These are phyloP conservation scores for Austropuccinia psidii DNA, from an alignment of 1,284 basidiomycete genomes.

Conservation along the genomic window DNA sequence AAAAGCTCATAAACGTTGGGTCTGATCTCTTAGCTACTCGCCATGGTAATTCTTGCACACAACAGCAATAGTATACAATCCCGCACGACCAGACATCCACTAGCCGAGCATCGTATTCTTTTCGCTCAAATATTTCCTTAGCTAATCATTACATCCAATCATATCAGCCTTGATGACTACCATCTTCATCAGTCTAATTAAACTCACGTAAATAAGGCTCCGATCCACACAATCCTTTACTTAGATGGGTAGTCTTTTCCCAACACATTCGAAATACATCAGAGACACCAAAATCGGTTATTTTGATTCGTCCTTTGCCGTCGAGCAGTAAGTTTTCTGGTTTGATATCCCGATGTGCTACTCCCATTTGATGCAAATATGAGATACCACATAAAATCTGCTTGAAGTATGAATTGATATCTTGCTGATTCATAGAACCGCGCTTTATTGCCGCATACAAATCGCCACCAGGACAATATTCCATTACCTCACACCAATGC, in stretches of 20 bases:
- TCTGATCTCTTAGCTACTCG: slow-evolving; percentile 81
- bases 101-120: slow-evolving; percentile 92
- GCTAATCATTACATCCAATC: neutral
- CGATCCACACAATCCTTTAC: slow-evolving; percentile 89
- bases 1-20: slow-evolving; percentile 73
- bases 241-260: slow-evolving; percentile 95
- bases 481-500: slow-evolving; percentile 99
- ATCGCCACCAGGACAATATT: slow-evolving; percentile 95
- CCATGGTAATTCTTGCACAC: slow-evolving; percentile 96
- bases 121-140: slow-evolving; percentile 15
- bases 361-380: slow-evolving; percentile 90
- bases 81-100: slow-evolving; percentile 98
- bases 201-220: slow-evolving; percentile 96
- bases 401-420: slow-evolving; percentile 97
- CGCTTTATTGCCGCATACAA: slow-evolving; percentile 97
- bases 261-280: slow-evolving; percentile 97
- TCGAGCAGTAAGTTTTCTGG: slow-evolving; percentile 96
- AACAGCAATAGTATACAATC: slow-evolving; percentile 95
- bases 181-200: slow-evolving; percentile 16
- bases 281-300: slow-evolving; percentile 96
- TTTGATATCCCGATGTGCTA: slow-evolving; percentile 96
- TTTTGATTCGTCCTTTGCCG: slow-evolving; percentile 88
- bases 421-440: slow-evolving; percentile 84
- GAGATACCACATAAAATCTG: slow-evolving; percentile 82
- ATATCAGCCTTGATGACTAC: neutral